A percentile compares a stretch with the other conserved stretches of the same genome.
Conservation (phyloP, 1,284 basidiomycete genomes). For the Abortiporus biennis region DNA sequence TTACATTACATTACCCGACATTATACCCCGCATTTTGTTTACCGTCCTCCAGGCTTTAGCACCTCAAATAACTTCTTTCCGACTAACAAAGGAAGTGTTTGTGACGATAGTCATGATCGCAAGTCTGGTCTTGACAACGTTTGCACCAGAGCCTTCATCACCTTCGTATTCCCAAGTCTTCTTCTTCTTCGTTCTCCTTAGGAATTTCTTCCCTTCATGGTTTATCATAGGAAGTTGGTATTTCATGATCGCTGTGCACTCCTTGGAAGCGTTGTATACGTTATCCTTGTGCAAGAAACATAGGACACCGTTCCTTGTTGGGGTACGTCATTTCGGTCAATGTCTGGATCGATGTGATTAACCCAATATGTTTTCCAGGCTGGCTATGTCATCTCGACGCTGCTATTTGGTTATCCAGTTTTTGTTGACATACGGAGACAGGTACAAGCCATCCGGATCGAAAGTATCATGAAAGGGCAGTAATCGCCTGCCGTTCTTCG, state of each 20-base stretch:
- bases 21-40: background rate
- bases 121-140: constrained; percentile 34
- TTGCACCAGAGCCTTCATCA: constrained; percentile 25
- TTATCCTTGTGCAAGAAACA: constrained; percentile 48
- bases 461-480: constrained; percentile 63
- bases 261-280: constrained; percentile 48
- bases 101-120: constrained; percentile 16
- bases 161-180: constrained; percentile 14
- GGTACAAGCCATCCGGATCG: constrained; percentile 61
- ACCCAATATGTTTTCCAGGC: constrained; percentile 22
- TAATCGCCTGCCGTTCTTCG: too few relatives aligned
- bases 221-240: constrained; percentile 25
- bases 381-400: constrained; percentile 41
- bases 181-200: constrained; percentile 17
- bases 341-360: too few relatives aligned
- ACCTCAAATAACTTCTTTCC: constrained; percentile 55
- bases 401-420: constrained; percentile 48
- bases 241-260: constrained; percentile 32
- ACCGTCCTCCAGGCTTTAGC: constrained; percentile 44
- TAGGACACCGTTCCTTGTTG: constrained; percentile 41
- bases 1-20: background rate
- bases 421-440: constrained; percentile 46
- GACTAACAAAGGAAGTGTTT: constrained; percentile 28
- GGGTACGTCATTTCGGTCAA: constrained; percentile 43
- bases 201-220: constrained; percentile 14